Evolutionary conservation across 352 stramenopile genomes (phyloP).

Genomic region (Halophytophthora polymorphica): DNA sequence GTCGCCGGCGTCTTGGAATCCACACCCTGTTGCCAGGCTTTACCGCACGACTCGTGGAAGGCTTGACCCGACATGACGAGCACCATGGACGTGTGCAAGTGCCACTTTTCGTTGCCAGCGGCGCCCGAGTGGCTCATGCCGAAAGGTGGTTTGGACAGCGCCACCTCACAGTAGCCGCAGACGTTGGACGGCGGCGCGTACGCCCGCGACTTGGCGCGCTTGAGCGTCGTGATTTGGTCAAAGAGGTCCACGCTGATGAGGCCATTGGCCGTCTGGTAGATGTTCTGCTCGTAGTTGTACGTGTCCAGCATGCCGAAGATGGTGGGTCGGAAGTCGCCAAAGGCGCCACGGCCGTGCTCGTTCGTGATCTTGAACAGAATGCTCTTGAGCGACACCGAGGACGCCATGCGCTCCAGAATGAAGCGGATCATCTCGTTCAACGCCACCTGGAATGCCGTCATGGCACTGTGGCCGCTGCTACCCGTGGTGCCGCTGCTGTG

Average conservation of each 20-base stretch:
- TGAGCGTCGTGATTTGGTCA: conserved; percentile 80
- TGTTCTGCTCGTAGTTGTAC: conserved; percentile 90
- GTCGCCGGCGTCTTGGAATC: conserved; percentile 49
- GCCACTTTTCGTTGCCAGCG: conserved; percentile 74
- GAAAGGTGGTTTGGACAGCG: conserved; percentile 79
- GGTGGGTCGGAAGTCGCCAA: conserved; percentile 93
- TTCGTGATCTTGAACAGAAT: conserved; percentile 95
- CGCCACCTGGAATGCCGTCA: conserved; percentile 86
- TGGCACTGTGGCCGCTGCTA: conserved; percentile 58
- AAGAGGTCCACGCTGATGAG: conserved; percentile 83
- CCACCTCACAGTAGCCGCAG: conserved; percentile 79
- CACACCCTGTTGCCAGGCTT: conserved; percentile 79
- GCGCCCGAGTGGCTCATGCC: conserved; percentile 78
- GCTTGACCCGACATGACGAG: conserved; percentile 72
- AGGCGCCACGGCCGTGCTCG: conserved; percentile 90
- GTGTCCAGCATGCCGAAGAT: conserved; percentile 94
- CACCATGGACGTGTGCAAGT: conserved; percentile 81
- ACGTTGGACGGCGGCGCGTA: conserved; percentile 74
- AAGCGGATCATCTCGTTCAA: conserved; percentile 92
- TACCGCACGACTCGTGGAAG: conserved; percentile 86
- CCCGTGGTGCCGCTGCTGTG: conserved; percentile 39
- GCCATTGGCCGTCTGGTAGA: conserved; percentile 83
- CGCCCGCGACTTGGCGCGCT: conserved; percentile 65
- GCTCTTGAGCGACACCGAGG: conserved; percentile 90
- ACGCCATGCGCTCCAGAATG: conserved; percentile 94